Evolutionary conservation across 2,329 filamentous ascomycete genomes (phyloP).

Genomic region (Fusarium sp.): DNA sequence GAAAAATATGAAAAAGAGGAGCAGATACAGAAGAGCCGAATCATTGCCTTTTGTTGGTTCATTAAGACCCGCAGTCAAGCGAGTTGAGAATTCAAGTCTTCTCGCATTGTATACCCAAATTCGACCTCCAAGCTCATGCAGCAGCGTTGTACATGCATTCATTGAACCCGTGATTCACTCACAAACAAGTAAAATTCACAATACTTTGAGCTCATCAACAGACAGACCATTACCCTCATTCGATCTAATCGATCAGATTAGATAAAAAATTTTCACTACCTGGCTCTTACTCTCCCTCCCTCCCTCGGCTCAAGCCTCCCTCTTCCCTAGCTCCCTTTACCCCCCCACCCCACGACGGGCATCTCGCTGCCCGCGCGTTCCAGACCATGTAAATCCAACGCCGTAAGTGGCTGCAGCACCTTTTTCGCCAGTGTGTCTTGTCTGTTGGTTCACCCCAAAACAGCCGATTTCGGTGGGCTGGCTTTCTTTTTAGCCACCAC

Average conservation of each 20-base stretch:
- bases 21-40: neutral
- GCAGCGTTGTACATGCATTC: neutral
- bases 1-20: neutral
- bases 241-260: constrained; percentile 43
- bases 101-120: neutral
- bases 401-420: neutral
- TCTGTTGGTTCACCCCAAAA: constrained; percentile 1
- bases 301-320: neutral
- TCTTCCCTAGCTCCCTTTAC: neutral
- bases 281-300: neutral
- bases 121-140: neutral
- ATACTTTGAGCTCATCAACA: neutral
- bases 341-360: constrained; percentile 18
- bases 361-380: constrained; percentile 24
- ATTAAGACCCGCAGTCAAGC: neutral
- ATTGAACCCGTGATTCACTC: neutral
- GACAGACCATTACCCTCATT: neutral
- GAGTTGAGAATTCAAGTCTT: neutral
- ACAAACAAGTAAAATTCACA: neutral
- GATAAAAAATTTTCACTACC: constrained; percentile 33
- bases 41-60: neutral
- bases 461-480: constrained; percentile 32
- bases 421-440: neutral
- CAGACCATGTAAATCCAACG: constrained; percentile 20
- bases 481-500: constrained; percentile 16